phyloP scores from a whole-genome alignment of 2,329 filamentous ascomycete genomes.

The Penicillium crustosum region DNA sequence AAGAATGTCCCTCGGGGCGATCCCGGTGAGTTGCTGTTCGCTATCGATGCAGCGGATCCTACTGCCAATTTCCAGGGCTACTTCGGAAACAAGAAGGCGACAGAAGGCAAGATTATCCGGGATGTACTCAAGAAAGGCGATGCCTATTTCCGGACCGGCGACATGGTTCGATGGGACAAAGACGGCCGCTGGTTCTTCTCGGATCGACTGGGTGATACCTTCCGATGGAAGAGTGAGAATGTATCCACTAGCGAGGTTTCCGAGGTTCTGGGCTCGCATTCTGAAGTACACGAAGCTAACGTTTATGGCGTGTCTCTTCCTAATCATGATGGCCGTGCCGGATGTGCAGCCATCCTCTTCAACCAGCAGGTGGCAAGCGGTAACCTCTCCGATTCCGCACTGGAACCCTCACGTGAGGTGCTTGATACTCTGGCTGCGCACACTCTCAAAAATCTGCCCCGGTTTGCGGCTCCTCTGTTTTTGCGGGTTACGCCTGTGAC shows the following conservation, averaged over 20 bases:
- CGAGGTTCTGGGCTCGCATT: constrained; percentile 68
- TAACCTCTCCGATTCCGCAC: constrained; percentile 18
- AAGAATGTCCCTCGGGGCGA: constrained; percentile 58
- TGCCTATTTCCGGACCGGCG: constrained; percentile 81
- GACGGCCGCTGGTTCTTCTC: constrained; percentile 77
- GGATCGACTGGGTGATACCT: constrained; percentile 61
- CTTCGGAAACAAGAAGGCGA: constrained; percentile 70
- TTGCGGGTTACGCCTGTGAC: constrained; percentile 64
- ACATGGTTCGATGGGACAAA: constrained; percentile 68
- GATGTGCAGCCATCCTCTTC: constrained; percentile 71
- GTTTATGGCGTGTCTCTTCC: constrained; percentile 82
- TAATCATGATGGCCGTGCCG: constrained; percentile 78
- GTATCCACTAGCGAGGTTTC: constrained; percentile 80
- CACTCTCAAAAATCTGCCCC: constrained; percentile 60
- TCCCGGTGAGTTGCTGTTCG: constrained; percentile 73
- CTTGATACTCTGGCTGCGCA: constrained; percentile 64
- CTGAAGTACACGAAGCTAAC: constrained; percentile 71
- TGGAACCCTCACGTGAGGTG: constrained; percentile 40
- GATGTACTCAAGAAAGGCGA: constrained; percentile 74
- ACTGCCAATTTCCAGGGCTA: constrained; percentile 75
- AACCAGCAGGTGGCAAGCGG: constrained; percentile 41
- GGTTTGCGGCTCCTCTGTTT: constrained; percentile 76
- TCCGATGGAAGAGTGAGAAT: constrained; percentile 70
- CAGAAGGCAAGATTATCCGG: constrained; percentile 70
- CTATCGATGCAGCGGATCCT: constrained; percentile 65